Percentiles rank a stretch among this genome's conserved stretches.
phyloP scores from a whole-genome alignment of 2,329 filamentous ascomycete genomes.

The Colletotrichum cordylinicola region DNA sequence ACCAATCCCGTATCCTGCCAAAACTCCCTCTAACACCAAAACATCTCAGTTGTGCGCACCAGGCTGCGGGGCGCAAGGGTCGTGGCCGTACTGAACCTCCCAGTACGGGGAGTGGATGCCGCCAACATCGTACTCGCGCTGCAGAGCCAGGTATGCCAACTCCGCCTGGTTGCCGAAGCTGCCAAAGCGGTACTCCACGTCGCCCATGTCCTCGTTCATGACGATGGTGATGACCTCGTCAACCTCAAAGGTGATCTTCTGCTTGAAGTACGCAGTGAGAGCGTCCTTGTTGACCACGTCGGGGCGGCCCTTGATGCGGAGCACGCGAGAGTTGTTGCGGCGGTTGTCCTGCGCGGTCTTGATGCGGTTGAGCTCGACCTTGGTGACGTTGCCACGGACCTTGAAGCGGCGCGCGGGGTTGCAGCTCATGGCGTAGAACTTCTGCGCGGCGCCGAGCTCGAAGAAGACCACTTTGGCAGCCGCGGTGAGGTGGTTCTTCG shows the following conservation, averaged over 20 bases:
- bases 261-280: constrained; percentile 46
- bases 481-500: constrained; percentile 37
- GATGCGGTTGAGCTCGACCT: constrained; percentile 55
- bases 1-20: background rate
- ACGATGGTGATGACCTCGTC: constrained; percentile 45
- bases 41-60: background rate
- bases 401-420: constrained; percentile 34
- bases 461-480: constrained; percentile 59
- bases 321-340: constrained; percentile 48
- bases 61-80: constrained; percentile 7
- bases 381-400: constrained; percentile 40
- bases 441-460: constrained; percentile 41
- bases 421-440: constrained; percentile 28
- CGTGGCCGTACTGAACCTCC: constrained; percentile 20
- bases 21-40: background rate
- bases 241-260: constrained; percentile 51
- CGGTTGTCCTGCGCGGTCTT: constrained; percentile 33
- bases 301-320: constrained; percentile 53
- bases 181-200: constrained; percentile 59
- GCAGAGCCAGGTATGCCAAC: constrained; percentile 41
- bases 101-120: constrained; percentile 20
- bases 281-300: constrained; percentile 46
- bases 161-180: constrained; percentile 62
- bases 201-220: constrained; percentile 28
- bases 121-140: background rate